phyloP scores from a whole-genome alignment of 129 eudicot species.

The Artemisia tridentata region DNA sequence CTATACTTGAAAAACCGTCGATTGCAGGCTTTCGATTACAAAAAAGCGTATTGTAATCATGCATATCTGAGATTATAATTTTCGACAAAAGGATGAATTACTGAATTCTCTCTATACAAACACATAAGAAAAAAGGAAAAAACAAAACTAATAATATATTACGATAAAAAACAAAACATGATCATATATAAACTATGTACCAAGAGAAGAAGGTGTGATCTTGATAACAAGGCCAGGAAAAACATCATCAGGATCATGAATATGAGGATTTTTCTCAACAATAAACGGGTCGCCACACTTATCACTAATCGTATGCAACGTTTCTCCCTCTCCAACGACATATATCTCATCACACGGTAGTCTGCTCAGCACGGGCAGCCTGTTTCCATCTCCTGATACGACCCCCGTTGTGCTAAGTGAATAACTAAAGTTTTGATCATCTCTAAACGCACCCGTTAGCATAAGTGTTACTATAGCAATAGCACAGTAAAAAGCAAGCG shows the following conservation, averaged over 20 bases:
- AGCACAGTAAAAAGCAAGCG: slow-evolving; percentile 31
- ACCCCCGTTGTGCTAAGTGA: slow-evolving; percentile 2
- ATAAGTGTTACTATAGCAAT: slow-evolving; percentile 28
- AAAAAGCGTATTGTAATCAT: no score
- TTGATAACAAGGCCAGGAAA: slow-evolving; percentile 30
- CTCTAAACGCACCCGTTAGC: slow-evolving; percentile 32
- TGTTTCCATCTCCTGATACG: neutral
- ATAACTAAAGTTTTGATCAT: slow-evolving; percentile 13
- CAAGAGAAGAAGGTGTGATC: slow-evolving; percentile 19
- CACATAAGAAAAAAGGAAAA: neutral
- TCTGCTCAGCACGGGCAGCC: slow-evolving; percentile 1
- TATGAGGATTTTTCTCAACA: slow-evolving; percentile 25
- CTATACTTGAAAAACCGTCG: no score
- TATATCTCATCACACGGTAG: slow-evolving; percentile 49
- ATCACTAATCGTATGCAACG: slow-evolving; percentile 21
- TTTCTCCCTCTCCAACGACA: slow-evolving; percentile 25
- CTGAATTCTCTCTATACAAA: no score
- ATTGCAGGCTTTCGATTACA: no score
- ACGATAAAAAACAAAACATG: no score
- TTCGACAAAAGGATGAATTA: neutral
- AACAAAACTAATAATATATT: neutral
- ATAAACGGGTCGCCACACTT: slow-evolving; percentile 29
- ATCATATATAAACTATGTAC: neutral
- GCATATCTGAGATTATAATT: neutral
- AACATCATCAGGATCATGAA: slow-evolving; percentile 28